Evolutionary conservation across 1,284 basidiomycete species (phyloP), one percentile per base, ranked within the genome.

Genomic region (Marasmius fiardii): DNA sequence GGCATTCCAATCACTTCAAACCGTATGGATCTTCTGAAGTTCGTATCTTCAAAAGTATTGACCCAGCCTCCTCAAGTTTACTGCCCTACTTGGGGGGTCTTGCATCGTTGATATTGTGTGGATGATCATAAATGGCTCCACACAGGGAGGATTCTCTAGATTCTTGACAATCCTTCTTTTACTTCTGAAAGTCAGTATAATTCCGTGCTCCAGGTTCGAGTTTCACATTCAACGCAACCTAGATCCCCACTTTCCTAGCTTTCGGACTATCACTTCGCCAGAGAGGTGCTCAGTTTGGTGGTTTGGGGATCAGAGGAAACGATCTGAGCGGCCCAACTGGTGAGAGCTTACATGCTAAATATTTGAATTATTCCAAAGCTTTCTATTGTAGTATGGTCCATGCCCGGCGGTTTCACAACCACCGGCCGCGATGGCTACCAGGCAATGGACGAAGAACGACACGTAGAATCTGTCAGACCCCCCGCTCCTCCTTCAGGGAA

Each of bases 341-440:
- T 85, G 62, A 26, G 68, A 62, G 18, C 35, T 7, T 11, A 4
- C 20, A 12, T 10, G 12, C 47, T 18, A 24, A 24, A n/a, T 53
- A 18, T 24, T 45, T 35, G 52, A 23, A 54, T 44, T 53, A 28
- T 45, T 51, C 54, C 43, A 34, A 34, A 31, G 53, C 53, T 12
- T 52, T 58, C 59, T 10, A 31, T 31, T 10, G 44, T 60, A 92
- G 90, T 92, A 16, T 92, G 90, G 90, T 83, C 88, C 20, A 92
- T 92, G 90, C 90, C 90, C 2, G 90, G 90, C 18, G 89, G 88
- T 0, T 89, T 90, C 67, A 83, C 83, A 0, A 79, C 79, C 10
- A 63, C 71, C 43, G 75, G 75, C 31, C 74, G 83, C 43, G 82
- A 83, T 52, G 88, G 88, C 2, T 92, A 92, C 67, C 87, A 92